Evolutionary conservation across 2,329 filamentous ascomycete genomes (phyloP).

Genomic region (Macroventuria anomochaeta): DNA sequence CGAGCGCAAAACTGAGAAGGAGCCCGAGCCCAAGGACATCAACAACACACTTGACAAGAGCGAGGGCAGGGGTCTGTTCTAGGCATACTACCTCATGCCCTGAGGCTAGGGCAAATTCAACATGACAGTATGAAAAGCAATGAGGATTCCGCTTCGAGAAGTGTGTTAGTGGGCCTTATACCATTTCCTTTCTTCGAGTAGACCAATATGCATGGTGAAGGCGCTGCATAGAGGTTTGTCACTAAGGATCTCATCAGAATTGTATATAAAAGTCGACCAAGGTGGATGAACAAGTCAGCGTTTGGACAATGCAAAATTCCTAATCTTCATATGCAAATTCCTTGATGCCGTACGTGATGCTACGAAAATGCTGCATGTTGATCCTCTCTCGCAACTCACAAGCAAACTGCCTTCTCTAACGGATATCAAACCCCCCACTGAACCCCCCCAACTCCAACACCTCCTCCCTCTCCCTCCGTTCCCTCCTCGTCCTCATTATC

Average conservation of each 20-base stretch:
- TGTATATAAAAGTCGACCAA: constrained; percentile 1
- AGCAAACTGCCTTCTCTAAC: not conserved
- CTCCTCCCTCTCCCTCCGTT: constrained; percentile 18
- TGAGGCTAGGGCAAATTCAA: not conserved
- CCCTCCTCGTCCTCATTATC: constrained; percentile 20
- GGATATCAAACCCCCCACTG: constrained; percentile 3
- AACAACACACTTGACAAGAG: constrained; percentile 28
- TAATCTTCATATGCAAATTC: not conserved
- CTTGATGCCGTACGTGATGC: not conserved
- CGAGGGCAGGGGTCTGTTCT: constrained; percentile 32
- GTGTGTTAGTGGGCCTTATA: constrained; percentile 4
- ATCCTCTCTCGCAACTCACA: too few species aligned
- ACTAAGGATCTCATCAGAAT: not conserved
- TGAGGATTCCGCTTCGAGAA: not conserved
- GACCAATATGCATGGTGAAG: constrained; percentile 11
- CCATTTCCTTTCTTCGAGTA: not conserved
- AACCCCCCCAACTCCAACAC: constrained; percentile 20
- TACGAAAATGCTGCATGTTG: too few species aligned
- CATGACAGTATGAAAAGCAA: not conserved
- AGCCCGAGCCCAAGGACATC: constrained; percentile 37
- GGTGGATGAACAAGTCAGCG: not conserved
- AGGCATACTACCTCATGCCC: constrained; percentile 16
- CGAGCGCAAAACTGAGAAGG: constrained; percentile 24
- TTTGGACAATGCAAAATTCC: not conserved
- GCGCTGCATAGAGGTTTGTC: constrained; percentile 13